Evolutionary conservation across 139 green algal genomes (phyloP), one percentile per base, ranked within the genome.

Genomic region (Micromonas commoda): DNA sequence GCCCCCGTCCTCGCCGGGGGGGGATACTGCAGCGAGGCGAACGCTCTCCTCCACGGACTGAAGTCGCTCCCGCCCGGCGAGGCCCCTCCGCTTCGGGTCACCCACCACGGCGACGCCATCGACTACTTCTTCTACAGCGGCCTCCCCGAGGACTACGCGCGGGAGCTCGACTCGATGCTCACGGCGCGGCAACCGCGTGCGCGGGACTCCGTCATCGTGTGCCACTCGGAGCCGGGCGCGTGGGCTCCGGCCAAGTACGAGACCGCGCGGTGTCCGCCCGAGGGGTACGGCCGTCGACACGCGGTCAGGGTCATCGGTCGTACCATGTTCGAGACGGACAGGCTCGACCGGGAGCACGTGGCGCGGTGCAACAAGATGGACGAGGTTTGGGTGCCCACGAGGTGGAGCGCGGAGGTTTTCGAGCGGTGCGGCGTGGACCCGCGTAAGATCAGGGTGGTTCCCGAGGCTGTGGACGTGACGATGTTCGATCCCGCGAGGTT

Each of bases 321-420:
- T 24, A 87, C 77, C 37, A 87, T 87, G 83, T 87, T 87, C 60
- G 83, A 87, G 71, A 87, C 83, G 19, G 83, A 87, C 67, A 26
- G 52, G 20, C 65, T 86, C 6, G 64, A 64, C 37, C 19, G 45
- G 9, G 26, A 64, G 20, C 82, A 87, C 68, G 76, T 87, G 70
- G n/a, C 65, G 65, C 35, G 81, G 6, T 86, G 24, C 26, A 39
- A 54, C 26, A 28, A 21, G 26, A 75, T 75, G 67, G 13, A 67
- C 28, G 37, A 77, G 53, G 33, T 77, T 24, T 77, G 71, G 71
- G 71, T 77, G 6, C 71, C 71, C 19, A 77, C 34, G 23, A n/a
- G 38, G 39, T 75, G 38, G 60, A 29, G 26, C 24, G 24, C 24
- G 24, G 13, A 24, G 19, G 60, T 68, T 16, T 68, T 68, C 60